Base-by-base conservation (phyloP, 2,329 filamentous ascomycete genomes). In the Curvularia eragrostidis region DNA sequence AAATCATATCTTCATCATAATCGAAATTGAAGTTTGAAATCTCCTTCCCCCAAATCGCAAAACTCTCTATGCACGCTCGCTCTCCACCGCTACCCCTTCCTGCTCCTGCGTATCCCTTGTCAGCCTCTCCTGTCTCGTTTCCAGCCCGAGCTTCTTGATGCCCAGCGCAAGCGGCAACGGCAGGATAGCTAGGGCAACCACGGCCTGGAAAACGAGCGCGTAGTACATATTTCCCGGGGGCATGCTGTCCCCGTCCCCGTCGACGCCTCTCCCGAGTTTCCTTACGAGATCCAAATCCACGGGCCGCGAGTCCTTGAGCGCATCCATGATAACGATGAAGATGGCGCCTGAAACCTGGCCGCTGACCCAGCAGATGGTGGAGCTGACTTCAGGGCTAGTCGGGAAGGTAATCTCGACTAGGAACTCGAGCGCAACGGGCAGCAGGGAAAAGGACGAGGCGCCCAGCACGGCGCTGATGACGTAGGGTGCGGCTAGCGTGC, bases 371-470 rank as follows among this genome's bases (percentile, higher is more conserved):
- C 89, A 91, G 21, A 96, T 81, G 26, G 91, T 92, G 61, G 87
- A 91, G 0, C 91, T 91, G 43, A 97, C 85, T 77, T 96, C 94
- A 0, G 95, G 93, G 39, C 87, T 89, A 24, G 96, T 87, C 0
- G 95, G 95, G 70, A 95, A 91, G 5, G 90, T 93, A 58, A 97
- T 85, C 75, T 98, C 92, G 50, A 91, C 91, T 15, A 97, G 81
- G 67, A 90, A 93, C 77, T 99, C 95, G 48, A 98, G 84, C 5
- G 88, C 90, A 36, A 97, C 85, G 3, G 95, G 95, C 0, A 98
- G 83, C 3, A 98, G 80, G 19, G 84, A 84, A 78, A 98, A 98
- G 9, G 85, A 88, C 0, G 91, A 80, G 1, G 92, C 93, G 43
- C 95, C 95, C 3, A 97, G 82, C 15, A 96, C 61, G 2, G 89